Conservation (phyloP, 2,329 filamentous ascomycete genomes). For the Colletotrichum viniferum region DNA sequence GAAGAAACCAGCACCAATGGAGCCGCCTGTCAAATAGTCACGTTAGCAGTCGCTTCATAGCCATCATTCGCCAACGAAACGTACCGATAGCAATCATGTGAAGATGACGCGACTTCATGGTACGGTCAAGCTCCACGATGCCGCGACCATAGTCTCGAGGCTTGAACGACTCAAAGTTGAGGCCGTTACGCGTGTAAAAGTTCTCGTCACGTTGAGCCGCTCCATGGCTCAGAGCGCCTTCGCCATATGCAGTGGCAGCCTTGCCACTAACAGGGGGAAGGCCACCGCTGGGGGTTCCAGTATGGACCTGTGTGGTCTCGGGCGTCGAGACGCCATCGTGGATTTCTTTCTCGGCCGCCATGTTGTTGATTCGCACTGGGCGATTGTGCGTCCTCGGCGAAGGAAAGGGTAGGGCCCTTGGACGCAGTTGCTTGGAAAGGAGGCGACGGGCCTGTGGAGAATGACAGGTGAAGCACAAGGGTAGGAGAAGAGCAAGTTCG, state of each 20-base stretch:
- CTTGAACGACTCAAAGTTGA: slow-evolving; percentile 28
- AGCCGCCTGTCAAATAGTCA: slow-evolving; percentile 24
- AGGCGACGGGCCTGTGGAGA: not conserved
- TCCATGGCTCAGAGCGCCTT: not conserved
- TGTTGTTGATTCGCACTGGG: not conserved
- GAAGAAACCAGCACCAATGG: slow-evolving; percentile 67
- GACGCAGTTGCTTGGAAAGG: not conserved
- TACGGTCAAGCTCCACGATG: slow-evolving; percentile 28
- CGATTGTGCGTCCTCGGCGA: not conserved
- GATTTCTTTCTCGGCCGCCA: slow-evolving; percentile 11
- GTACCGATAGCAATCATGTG: slow-evolving; percentile 55
- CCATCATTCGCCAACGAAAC: not conserved
- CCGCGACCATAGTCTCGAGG: slow-evolving; percentile 22
- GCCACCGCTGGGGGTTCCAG: not conserved
- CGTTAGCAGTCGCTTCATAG: not conserved
- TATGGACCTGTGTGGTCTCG: slow-evolving; percentile 9
- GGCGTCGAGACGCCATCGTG: slow-evolving; percentile 14
- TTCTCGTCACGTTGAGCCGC: not conserved
- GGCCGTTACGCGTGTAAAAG: slow-evolving; percentile 26
- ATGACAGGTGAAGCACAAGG: not conserved
- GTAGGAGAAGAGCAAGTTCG: not conserved
- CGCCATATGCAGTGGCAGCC: not conserved
- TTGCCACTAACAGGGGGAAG: not conserved
- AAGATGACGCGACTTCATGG: slow-evolving; percentile 51
- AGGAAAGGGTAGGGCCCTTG: not conserved